Base-by-base conservation (phyloP, 768 basidiomycete genomes). In the Multifurca ochricompacta region DNA sequence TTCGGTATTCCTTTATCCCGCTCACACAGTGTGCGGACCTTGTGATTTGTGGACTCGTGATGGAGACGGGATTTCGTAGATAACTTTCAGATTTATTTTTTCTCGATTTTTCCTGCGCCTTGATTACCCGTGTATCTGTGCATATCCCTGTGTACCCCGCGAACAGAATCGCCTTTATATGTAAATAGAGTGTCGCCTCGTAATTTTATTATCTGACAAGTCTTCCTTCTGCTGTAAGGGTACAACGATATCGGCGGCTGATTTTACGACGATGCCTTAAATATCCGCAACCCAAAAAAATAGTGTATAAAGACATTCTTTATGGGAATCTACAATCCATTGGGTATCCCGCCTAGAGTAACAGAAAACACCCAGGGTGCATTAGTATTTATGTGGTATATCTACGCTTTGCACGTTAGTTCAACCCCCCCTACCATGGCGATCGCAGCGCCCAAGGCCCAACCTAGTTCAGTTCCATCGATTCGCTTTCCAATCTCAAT, bases 391-490 rank as follows among this genome's bases (percentile, higher is more conserved):
- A n/a, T n/a, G n/a, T n/a, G 27, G 8, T 39, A 14, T 32, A 19
- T 30, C 58, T 65, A 77, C 18, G 66, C 67, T 10, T 57, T 69
- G 71, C 85, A 87, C 63, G 64, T 79, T 51, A 86, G 62, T 63
- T 81, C 76, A 13, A 77, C 76, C 6, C 74, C 80, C 6, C 74
- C 80, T 30, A 88, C 78, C 75, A 90, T 78, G 48, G 80, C 81
- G 63, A 92, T 79, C 47, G 84, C 82, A 28, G 91, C 93, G 16
- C 91, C 91, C 30, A 97, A 68, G 62, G 84, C 85, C 94, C 95
- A 97, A 19, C 94, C 94, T 55, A 97, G 71, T 77, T 96, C 95
- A 3, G 94, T 95, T 19, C 83, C 89, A 27, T 74, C 74, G 42
- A 98, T 78, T 75, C 87, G 79, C 75, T 97, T 98, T 63, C 87